Evolutionary conservation across 2,329 filamentous ascomycete genomes (phyloP).

Genomic region (Neurospora crassa): DNA sequence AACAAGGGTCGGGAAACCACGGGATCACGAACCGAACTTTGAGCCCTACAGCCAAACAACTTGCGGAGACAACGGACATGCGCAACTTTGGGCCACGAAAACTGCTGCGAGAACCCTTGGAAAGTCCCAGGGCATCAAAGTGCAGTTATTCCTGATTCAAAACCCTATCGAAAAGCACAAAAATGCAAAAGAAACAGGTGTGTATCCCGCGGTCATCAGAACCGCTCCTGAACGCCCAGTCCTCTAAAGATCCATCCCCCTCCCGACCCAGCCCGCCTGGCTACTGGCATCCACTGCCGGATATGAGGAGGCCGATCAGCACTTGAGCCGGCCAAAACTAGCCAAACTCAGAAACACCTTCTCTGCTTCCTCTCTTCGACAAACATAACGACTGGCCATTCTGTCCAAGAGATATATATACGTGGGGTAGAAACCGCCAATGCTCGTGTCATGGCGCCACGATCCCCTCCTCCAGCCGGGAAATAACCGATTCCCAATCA

Average conservation of each 20-base stretch:
- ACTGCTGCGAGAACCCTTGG: neutral
- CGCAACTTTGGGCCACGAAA: neutral
- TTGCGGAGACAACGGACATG: neutral
- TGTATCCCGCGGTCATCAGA: neutral
- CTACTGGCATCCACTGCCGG: neutral
- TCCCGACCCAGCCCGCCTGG: neutral
- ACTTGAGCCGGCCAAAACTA: neutral
- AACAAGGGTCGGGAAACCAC: constrained; percentile 9
- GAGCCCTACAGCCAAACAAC: neutral
- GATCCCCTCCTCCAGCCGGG: neutral
- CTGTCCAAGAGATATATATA: neutral
- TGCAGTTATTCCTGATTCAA: neutral
- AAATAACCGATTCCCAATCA: neutral
- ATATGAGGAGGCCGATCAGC: neutral
- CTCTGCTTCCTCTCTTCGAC: neutral
- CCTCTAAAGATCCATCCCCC: neutral
- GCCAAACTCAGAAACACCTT: neutral
- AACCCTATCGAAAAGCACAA: neutral
- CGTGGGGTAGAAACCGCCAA: neutral
- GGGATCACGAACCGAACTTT: constrained; percentile 1
- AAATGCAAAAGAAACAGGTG: neutral
- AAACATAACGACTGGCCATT: neutral
- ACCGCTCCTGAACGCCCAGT: neutral
- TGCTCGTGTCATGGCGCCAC: neutral
- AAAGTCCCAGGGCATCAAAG: neutral